Conservation (phyloP, 208 protist genomes). For the Leptomonas seymouri region DNA sequence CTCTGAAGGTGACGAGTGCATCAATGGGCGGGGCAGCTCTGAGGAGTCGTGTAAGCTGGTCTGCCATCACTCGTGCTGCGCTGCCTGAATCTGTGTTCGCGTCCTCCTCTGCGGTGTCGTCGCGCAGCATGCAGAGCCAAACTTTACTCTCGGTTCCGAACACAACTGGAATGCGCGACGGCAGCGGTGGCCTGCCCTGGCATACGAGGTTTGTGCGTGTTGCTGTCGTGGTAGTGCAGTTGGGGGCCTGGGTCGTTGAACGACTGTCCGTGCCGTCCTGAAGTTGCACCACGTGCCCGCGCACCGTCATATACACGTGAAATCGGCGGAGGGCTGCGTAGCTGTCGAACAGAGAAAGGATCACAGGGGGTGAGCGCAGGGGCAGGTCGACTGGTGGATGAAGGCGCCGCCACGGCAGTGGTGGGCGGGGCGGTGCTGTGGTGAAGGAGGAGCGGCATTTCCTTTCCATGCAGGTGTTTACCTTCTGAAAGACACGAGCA, state of each 20-base stretch:
- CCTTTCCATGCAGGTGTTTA: constrained; percentile 31
- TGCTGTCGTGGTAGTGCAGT: background rate
- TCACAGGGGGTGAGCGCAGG: constrained; percentile 15
- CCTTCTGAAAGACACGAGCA: constrained; percentile 40
- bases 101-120: constrained; percentile 44
- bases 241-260: background rate
- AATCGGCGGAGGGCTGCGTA: constrained; percentile 64
- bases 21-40: constrained; percentile 32
- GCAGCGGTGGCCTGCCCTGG: background rate
- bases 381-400: background rate
- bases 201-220: background rate
- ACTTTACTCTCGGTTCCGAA: constrained; percentile 41
- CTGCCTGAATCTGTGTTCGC: constrained; percentile 11
- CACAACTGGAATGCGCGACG: constrained; percentile 15
- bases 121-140: constrained; percentile 72
- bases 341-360: constrained; percentile 63
- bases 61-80: constrained; percentile 11
- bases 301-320: constrained; percentile 76
- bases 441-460: background rate
- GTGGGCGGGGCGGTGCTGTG: background rate
- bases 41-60: constrained; percentile 25
- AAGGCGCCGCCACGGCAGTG: background rate
- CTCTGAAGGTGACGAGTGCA: constrained; percentile 40
- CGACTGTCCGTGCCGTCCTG: constrained; percentile 41
- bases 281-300: constrained; percentile 61